A percentile compares a stretch with the other conserved stretches of the same genome.
These are phyloP conservation scores for Solanum piurae DNA, from an alignment of 257 asterid genomes.

Conservation along the genomic window DNA sequence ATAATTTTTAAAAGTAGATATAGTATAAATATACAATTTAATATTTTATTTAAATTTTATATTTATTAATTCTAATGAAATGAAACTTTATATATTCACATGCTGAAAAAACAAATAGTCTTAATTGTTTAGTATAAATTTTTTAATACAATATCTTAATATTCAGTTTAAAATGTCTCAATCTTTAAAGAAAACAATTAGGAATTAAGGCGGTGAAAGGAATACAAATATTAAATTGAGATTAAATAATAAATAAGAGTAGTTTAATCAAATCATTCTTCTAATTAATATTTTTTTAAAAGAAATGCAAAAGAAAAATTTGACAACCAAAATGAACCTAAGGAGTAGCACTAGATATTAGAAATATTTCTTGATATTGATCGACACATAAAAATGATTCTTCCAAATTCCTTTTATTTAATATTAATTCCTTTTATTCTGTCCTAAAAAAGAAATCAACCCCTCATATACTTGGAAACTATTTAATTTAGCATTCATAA, in stretches of 20 bases:
- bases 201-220: no score
- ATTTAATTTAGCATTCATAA: background rate
- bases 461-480: background rate
- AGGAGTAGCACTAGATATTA: background rate
- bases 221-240: no score
- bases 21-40: no score
- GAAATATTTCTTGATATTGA: background rate
- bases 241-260: background rate
- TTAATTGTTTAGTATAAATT: background rate
- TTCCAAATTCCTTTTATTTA: background rate
- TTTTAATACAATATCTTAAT: background rate
- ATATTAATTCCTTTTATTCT: background rate
- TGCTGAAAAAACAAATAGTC: background rate
- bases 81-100: background rate
- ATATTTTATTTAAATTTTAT: background rate
- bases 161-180: background rate
- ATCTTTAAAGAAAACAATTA: background rate
- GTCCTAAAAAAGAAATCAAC: background rate
- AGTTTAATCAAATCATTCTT: background rate
- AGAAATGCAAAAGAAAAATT: background rate
- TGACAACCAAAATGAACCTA: background rate
- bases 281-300: background rate
- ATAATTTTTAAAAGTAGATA: background rate
- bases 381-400: background rate
- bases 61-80: background rate